Evolutionary conservation across 179 eudicot species (phyloP).

Genomic region (Nepenthes alata): DNA sequence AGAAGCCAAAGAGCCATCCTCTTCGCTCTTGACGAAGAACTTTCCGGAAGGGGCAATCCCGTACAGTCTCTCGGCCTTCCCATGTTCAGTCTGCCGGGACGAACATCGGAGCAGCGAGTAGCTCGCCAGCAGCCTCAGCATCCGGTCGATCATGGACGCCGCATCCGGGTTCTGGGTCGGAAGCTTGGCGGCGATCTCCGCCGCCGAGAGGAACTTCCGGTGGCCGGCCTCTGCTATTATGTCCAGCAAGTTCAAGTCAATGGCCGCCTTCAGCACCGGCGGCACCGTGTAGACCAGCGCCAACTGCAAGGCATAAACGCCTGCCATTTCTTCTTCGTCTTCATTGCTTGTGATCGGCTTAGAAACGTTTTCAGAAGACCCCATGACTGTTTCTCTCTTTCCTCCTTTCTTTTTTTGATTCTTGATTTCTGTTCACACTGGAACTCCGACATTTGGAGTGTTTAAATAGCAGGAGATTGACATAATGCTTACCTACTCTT

Average conservation of each 20-base stretch:
- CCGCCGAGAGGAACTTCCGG: not conserved
- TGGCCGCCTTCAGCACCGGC: slow-evolving; percentile 1
- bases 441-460: too few species aligned
- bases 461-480: too few species aligned
- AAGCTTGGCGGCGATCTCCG: slow-evolving; percentile 1
- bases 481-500: too few species aligned
- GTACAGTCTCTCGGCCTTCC: not conserved
- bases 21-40: not conserved
- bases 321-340: not conserved
- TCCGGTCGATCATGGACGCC: not conserved
- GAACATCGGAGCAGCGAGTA: not conserved
- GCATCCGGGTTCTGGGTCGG: not conserved
- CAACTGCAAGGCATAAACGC: not conserved
- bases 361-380: too few species aligned
- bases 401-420: too few species aligned
- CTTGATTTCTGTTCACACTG: too few species aligned
- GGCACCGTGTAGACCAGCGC: not conserved
- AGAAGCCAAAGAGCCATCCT: not conserved
- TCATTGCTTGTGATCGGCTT: not conserved
- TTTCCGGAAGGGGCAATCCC: not conserved
- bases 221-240: not conserved
- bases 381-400: too few species aligned
- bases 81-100: not conserved
- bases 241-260: slow-evolving; percentile 2
- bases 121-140: slow-evolving; percentile 3